phyloP scores from a whole-genome alignment of 2,329 filamentous ascomycete species.

The Aspergillus sclerotialis region DNA sequence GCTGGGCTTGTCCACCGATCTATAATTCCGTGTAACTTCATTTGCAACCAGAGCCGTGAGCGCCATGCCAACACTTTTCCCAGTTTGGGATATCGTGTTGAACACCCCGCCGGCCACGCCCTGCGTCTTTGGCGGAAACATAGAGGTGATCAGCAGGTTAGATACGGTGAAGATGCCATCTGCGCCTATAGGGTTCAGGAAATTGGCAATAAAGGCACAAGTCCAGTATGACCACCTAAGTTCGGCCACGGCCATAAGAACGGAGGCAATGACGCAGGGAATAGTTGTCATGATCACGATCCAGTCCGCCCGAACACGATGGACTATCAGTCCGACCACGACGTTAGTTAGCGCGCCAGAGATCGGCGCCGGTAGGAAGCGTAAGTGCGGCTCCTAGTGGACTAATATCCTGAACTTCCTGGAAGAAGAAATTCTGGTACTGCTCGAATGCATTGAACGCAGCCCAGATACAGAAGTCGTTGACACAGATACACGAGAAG shows the following conservation, averaged over 20 bases:
- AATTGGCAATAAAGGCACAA: slow-evolving; percentile 31
- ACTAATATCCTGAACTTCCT: slow-evolving; percentile 40
- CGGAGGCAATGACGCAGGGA: slow-evolving; percentile 37
- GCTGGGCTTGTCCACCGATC: slow-evolving; percentile 7
- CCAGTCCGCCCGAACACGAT: slow-evolving; percentile 33
- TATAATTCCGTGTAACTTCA: slow-evolving; percentile 29
- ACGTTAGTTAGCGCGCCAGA: slow-evolving; percentile 38
- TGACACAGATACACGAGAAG: slow-evolving; percentile 25
- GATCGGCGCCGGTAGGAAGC: slow-evolving; percentile 39
- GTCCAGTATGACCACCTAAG: slow-evolving; percentile 46
- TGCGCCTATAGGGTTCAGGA: slow-evolving; percentile 11
- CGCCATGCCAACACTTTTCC: slow-evolving; percentile 46
- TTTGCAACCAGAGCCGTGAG: slow-evolving; percentile 40
- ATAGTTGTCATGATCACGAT: slow-evolving; percentile 33
- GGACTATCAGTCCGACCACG: slow-evolving; percentile 36
- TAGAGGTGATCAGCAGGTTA: slow-evolving; percentile 47
- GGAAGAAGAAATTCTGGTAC: slow-evolving; percentile 31
- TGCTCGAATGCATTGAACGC: slow-evolving; percentile 19
- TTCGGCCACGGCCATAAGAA: slow-evolving; percentile 48
- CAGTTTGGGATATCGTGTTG: slow-evolving; percentile 51
- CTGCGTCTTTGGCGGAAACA: slow-evolving; percentile 49
- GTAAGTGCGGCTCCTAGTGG: slow-evolving; percentile 39
- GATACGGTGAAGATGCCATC: slow-evolving; percentile 47
- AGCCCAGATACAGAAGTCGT: slow-evolving; percentile 27
- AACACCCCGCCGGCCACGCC: slow-evolving; percentile 55